Base-by-base conservation (phyloP, 106 monocot genomes). In the Dendrobium chrysotoxum region DNA sequence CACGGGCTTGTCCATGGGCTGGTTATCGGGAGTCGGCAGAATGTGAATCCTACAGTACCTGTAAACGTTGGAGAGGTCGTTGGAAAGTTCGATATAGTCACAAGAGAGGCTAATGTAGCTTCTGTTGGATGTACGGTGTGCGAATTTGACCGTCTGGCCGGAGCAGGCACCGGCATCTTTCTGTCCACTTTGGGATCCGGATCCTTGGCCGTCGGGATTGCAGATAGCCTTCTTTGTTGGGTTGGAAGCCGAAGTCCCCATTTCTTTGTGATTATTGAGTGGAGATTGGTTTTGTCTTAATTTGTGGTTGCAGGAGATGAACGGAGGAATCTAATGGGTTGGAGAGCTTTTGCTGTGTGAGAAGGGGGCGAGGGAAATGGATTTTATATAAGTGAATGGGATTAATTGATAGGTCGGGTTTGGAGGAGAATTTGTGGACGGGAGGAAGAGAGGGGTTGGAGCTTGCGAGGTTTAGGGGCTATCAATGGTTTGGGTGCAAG, bases 61-160 rank as follows among this genome's bases (percentile, higher is more conserved):
- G 86, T 87, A 87, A 66, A 83, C 86, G 4, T 71, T 55, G 26
- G 86, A 86, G 5, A 77, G 16, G 35, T 86, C 82, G 0, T 76
- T 71, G 15, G 86, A 83, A 70, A 86, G 76, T 39, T 86, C 82
- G 53, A 86, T 82, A n/a, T 86, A 82, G 0, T 86, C 86, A 17
- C 83, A 46, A 8, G 88, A 81, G 25, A 87, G 85, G 81, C 85
- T 87, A 0, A 86, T 68, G 28, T 85, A 79, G 3, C 87, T 68
- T 0, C 91, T 87, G 80, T 87, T 89, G 1, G 91, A 91, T 30
- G 91, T 91, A 5, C 85, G 82, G 12, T 87, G 82, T 0, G 85
- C 86, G 53, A 91, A 91, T 41, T 91, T 91, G 75, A 91, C 87
- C 8, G 91, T 12, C 77, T 35, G 44, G 86, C 0, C 41, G 61